Conservation (phyloP, 345 rosid species). For the Populus deltoides region DNA sequence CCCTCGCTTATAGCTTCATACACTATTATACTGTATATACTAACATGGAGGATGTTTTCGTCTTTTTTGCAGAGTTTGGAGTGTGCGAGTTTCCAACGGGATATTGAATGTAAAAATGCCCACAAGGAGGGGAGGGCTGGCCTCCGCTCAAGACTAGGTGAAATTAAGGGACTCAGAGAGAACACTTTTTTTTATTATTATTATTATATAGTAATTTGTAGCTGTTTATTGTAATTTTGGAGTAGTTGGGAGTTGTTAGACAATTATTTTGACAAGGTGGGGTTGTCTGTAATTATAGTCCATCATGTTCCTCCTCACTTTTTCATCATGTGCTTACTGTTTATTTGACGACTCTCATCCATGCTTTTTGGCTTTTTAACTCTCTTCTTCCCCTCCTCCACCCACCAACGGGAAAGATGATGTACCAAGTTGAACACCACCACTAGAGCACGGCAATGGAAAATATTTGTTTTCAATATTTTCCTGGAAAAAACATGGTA, state of each 20-base stretch:
- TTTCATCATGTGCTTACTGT: background rate
- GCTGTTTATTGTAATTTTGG: background rate
- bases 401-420: too few relatives aligned
- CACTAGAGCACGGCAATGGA: too few relatives aligned
- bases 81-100: conserved; percentile 27
- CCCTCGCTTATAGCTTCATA: too few relatives aligned
- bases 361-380: background rate
- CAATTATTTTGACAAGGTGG: background rate
- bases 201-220: background rate
- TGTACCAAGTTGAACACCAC: too few relatives aligned
- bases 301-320: background rate
- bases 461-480: too few relatives aligned
- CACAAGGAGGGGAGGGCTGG: background rate
- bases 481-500: too few relatives aligned
- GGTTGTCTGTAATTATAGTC: background rate
- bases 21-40: too few relatives aligned
- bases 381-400: background rate
- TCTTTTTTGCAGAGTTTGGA: conserved; percentile 28
- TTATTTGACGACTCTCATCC: background rate
- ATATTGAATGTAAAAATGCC: conserved; percentile 9
- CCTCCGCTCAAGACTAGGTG: background rate
- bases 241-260: background rate
- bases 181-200: background rate
- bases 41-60: background rate
- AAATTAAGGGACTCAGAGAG: background rate